These are phyloP conservation scores for Penstemon barbatus DNA, from an alignment of 257 asterid genomes.

Conservation along the genomic window DNA sequence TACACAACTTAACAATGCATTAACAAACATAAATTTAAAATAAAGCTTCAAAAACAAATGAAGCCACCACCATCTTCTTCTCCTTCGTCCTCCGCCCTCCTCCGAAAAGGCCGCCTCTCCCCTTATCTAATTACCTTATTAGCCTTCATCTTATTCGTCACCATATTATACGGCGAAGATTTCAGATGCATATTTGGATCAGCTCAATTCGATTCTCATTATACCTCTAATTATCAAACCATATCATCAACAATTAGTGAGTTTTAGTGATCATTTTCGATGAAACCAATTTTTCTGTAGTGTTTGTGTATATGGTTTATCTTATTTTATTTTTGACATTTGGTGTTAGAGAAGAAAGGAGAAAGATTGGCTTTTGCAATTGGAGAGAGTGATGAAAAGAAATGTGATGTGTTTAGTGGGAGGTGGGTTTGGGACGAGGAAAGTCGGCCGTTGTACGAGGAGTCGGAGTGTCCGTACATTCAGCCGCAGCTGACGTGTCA, in stretches of 20 bases:
- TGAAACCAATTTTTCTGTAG: too few species aligned
- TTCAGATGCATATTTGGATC: constrained; percentile 43
- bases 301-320: too few species aligned
- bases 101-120: constrained; percentile 49
- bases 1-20: constrained; percentile 3
- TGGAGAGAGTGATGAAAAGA: constrained; percentile 43
- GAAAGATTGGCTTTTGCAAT: constrained; percentile 67
- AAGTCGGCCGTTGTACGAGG: constrained; percentile 69
- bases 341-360: constrained; percentile 69
- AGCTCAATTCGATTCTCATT: constrained; percentile 12
- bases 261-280: background rate
- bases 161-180: constrained; percentile 53
- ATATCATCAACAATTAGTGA: constrained; percentile 15
- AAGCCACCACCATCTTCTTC: constrained; percentile 32
- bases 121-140: constrained; percentile 44
- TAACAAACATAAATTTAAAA: background rate
- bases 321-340: background rate
- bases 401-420: constrained; percentile 74
- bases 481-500: constrained; percentile 94
- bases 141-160: constrained; percentile 54
- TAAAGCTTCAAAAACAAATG: background rate
- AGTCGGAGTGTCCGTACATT: constrained; percentile 82
- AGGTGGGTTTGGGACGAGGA: constrained; percentile 76
- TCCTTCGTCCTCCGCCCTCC: constrained; percentile 30
- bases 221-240: background rate